Percentiles rank a stretch among this genome's conserved stretches.
phyloP scores from a whole-genome alignment of 768 basidiomycete genomes.

The Cyclocybe aegerita region DNA sequence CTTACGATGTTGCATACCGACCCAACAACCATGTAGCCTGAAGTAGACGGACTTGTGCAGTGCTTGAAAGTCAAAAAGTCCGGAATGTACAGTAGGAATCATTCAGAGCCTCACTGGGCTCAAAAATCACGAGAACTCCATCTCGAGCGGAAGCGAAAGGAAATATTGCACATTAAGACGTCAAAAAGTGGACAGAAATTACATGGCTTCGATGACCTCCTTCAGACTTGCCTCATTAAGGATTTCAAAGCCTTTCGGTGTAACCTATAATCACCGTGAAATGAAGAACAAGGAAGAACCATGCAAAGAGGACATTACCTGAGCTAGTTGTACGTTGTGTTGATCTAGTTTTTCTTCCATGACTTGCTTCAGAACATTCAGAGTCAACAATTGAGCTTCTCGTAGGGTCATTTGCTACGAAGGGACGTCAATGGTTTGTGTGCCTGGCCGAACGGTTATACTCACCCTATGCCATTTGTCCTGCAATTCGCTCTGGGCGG shows the following conservation, averaged over 20 bases:
- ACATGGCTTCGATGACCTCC: constrained; percentile 84
- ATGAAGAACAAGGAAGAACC: neutral
- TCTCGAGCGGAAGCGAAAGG: neutral
- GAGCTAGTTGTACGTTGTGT: constrained; percentile 96
- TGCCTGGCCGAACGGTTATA: neutral
- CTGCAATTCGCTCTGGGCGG: constrained; percentile 94
- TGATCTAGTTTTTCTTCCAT: constrained; percentile 99
- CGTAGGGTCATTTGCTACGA: constrained; percentile 86
- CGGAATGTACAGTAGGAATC: no score
- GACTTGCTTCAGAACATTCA: constrained; percentile 94
- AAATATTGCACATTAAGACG: constrained; percentile 17
- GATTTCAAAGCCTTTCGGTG: constrained; percentile 86
- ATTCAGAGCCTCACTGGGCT: neutral
- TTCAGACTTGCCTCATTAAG: constrained; percentile 79
- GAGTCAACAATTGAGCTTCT: constrained; percentile 84
- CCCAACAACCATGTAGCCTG: constrained; percentile 22
- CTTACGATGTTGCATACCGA: neutral
- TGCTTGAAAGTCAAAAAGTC: no score
- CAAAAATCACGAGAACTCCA: neutral
- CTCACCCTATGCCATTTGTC: constrained; percentile 94
- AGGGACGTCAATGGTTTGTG: constrained; percentile 3
- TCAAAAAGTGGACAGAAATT: constrained; percentile 26
- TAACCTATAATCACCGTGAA: constrained; percentile 55
- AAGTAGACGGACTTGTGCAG: constrained; percentile 20
- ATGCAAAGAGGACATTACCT: constrained; percentile 47